These are phyloP conservation scores for Chaetomium olivaceum DNA, from an alignment of 2,329 filamentous ascomycete species.

Conservation along the genomic window DNA sequence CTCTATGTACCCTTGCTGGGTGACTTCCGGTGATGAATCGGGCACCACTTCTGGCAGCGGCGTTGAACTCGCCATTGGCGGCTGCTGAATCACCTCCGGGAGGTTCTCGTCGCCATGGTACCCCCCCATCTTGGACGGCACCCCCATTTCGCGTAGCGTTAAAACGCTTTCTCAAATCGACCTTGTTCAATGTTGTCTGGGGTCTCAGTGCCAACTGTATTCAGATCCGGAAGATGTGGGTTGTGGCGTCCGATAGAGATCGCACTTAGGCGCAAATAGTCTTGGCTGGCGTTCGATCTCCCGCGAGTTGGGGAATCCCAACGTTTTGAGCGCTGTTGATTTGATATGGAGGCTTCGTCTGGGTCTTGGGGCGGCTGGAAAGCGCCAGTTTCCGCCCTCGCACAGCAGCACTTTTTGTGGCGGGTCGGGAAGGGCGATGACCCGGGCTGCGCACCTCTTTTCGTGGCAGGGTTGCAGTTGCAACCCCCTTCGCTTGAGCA, in stretches of 20 bases:
- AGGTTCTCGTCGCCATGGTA: slow-evolving; percentile 29
- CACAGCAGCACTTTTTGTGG: not conserved
- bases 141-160: not conserved
- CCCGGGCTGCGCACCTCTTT: not conserved
- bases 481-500: slow-evolving; percentile 4
- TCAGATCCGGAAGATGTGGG: not conserved
- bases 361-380: no score
- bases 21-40: slow-evolving; percentile 27
- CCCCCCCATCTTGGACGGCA: slow-evolving; percentile 18
- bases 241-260: slow-evolving; percentile 19
- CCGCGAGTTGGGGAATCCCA: not conserved
- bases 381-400: no score
- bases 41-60: slow-evolving; percentile 22
- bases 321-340: slow-evolving; percentile 9
- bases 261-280: not conserved
- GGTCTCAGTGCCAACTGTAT: no score
- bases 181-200: not conserved
- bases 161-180: not conserved
- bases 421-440: not conserved
- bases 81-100: slow-evolving; percentile 31
- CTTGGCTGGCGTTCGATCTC: slow-evolving; percentile 10
- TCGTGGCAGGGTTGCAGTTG: slow-evolving; percentile 16
- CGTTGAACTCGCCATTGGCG: no score
- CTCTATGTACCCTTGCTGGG: slow-evolving; percentile 21
- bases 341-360: slow-evolving; percentile 7